phyloP scores from a whole-genome alignment of 225 moss, liverwort and hornwort species.

The Polytrichum commune region DNA sequence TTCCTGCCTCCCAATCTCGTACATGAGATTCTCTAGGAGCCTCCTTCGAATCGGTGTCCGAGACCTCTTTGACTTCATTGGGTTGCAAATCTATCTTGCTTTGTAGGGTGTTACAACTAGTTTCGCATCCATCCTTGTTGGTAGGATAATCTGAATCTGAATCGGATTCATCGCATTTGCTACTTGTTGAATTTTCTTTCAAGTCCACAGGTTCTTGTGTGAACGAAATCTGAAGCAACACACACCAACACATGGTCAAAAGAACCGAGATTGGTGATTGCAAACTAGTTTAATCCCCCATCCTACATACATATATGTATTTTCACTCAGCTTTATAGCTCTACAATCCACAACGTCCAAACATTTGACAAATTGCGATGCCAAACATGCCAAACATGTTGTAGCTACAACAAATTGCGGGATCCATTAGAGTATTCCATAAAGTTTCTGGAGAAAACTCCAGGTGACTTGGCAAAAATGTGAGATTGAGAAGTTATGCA shows the following conservation, averaged over 20 bases:
- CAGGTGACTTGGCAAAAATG: too few relatives aligned
- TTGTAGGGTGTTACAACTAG: background rate
- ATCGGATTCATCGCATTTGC: slow-evolving; percentile 16
- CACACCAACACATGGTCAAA: background rate
- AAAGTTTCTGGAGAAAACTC: too few relatives aligned
- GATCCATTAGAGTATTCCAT: too few relatives aligned
- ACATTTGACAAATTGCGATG: too few relatives aligned
- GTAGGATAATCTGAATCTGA: slow-evolving; percentile 11
- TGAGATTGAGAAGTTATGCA: too few relatives aligned
- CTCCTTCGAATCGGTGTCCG: slow-evolving; percentile 3
- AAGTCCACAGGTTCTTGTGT: slow-evolving; percentile 19
- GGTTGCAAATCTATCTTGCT: background rate
- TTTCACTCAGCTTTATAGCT: too few relatives aligned
- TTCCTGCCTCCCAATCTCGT: slow-evolving; percentile 51
- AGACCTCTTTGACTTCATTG: background rate
- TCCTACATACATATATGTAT: background rate
- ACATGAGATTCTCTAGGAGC: slow-evolving; percentile 12
- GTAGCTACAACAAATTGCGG: too few relatives aligned
- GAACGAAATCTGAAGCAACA: background rate
- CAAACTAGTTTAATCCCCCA: background rate
- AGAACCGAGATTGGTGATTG: background rate
- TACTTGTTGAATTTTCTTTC: slow-evolving; percentile 15
- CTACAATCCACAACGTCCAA: too few relatives aligned
- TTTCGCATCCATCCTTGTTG: background rate
- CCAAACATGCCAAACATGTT: too few relatives aligned